Evolutionary conservation across 2,329 filamentous ascomycete genomes (phyloP).

Genomic region (Talaromyces sp.): DNA sequence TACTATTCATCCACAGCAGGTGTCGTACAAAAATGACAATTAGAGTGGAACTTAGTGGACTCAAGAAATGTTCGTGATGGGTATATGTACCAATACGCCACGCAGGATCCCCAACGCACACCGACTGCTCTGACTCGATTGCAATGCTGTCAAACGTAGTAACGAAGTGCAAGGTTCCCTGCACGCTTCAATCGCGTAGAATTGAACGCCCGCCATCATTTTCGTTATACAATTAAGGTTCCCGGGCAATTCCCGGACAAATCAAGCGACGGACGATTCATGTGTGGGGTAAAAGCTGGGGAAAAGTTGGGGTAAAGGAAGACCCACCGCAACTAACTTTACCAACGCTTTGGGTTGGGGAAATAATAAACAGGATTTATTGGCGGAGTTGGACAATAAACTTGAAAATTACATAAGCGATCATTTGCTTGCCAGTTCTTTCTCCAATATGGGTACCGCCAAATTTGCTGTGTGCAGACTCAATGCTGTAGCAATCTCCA

Average conservation of each 20-base stretch:
- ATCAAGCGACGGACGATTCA: not conserved
- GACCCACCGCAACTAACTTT: not conserved
- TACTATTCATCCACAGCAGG: not conserved
- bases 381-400: not conserved
- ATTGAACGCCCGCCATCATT: not conserved
- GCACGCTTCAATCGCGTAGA: not conserved
- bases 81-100: not conserved
- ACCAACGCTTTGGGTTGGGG: not conserved
- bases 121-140: not conserved
- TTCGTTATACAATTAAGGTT: not conserved
- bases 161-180: not conserved
- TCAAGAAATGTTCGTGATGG: not conserved
- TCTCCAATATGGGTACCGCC: not conserved
- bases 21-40: not conserved
- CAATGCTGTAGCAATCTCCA: constrained; percentile 35
- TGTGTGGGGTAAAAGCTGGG: not conserved
- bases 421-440: not conserved
- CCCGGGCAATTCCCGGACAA: not conserved
- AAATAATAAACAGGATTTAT: not conserved
- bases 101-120: not conserved
- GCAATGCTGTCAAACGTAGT: not conserved
- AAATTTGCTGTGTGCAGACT: constrained; percentile 2
- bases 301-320: not conserved
- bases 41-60: not conserved
- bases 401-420: not conserved